Evolutionary conservation across 2,329 filamentous ascomycete genomes (phyloP), one percentile per base, ranked within the genome.

Genomic region (Fusarium sulawesiense): DNA sequence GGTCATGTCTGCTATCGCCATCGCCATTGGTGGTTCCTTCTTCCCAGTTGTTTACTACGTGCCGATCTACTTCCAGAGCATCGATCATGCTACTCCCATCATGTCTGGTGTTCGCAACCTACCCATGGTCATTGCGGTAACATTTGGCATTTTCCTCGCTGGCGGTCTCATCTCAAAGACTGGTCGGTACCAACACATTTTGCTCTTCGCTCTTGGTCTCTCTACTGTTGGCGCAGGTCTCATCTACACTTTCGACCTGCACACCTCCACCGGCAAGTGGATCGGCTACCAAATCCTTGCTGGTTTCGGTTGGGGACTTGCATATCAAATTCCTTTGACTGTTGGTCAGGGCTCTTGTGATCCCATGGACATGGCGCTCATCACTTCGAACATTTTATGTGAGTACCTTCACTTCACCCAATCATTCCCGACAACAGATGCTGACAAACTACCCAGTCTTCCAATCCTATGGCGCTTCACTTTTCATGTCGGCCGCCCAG

Each of bases 221-320:
- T 77, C 81, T 25, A 79, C 80, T 4, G 66, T 84, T 18, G 81
- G 79, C 4, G 75, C 78, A 10, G 82, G 82, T 2, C 72, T 83
- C 7, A 68, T 84, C n/a, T 83, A 82, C 64, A 78, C 77, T 7
- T 73, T 84, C 5, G 73, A 78, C 20, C 68, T 56, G 13, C 53
- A 79, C 16, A 80, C 81, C 10, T 61, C 76, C 9, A 76, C 77
- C 1, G 81, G 75, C 12, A 76, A 78, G 42, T 86, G 84, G 84
- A 83, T 86, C 27, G 84, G 84, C 9, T 87, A 84, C 68, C 84
- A 87, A 75, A 77, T 86, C 16, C 62, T 87, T 6, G 78, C 77
- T 18, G 85, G 85, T 18, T 69, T 82, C 10, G 84, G 82, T 5
- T 80, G 78, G 53, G 85, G 84, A 9, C 65, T 75, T 6, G 79